phyloP scores from a whole-genome alignment of 306 rosid genomes.

The Neltuma alba region DNA sequence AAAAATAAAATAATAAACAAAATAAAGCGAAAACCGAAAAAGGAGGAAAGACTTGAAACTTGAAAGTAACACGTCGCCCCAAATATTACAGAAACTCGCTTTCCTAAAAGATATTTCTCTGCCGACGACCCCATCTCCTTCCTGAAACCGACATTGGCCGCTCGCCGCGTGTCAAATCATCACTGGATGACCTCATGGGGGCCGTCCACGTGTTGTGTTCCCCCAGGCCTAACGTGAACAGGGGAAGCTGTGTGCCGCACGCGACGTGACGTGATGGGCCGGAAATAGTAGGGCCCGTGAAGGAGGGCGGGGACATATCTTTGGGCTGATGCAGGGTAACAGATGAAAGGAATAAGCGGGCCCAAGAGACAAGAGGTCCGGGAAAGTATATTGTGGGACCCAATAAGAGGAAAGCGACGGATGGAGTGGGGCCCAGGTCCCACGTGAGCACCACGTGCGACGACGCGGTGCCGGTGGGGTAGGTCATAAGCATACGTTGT shows the following conservation, averaged over 20 bases:
- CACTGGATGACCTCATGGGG: background rate
- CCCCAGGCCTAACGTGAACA: background rate
- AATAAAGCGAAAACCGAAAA: background rate
- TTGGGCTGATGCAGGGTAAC: background rate
- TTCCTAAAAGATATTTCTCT: conserved; percentile 8
- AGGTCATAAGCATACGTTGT: background rate
- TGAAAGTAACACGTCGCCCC: conserved; percentile 5
- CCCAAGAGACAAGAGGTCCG: background rate
- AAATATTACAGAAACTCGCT: conserved; percentile 1
- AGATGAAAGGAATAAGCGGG: background rate
- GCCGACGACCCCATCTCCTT: background rate
- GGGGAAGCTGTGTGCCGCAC: background rate
- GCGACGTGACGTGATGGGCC: background rate
- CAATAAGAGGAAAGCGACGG: background rate
- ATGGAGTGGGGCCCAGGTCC: background rate
- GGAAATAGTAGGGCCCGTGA: background rate
- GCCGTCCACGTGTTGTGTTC: background rate
- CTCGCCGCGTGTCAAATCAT: background rate
- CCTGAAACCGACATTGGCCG: background rate
- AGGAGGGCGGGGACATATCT: background rate
- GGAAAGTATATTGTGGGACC: background rate
- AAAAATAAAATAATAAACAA: too few species aligned
- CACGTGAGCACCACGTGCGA: conserved; percentile 22
- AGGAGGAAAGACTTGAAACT: background rate
- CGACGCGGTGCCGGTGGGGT: background rate